A percentile compares a stretch with the other conserved stretches of the same genome.
These are phyloP conservation scores for Phialophora verrucosa DNA, from an alignment of 2,329 filamentous ascomycete genomes.

Conservation along the genomic window DNA sequence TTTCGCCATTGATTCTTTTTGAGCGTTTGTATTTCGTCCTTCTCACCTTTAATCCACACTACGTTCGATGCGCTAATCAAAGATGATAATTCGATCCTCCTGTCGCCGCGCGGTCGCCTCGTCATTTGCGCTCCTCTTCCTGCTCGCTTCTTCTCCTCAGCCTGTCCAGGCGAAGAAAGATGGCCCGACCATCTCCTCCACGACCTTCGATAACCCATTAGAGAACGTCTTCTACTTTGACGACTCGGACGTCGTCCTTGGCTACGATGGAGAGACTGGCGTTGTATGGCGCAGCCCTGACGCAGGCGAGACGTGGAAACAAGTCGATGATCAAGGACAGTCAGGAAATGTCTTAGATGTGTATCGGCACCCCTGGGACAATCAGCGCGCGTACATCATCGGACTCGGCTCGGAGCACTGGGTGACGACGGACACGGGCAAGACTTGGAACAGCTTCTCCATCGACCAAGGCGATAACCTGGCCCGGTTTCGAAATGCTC, in stretches of 20 bases:
- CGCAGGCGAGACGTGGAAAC: conserved; percentile 78
- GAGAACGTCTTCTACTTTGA: conserved; percentile 84
- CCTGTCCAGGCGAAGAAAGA: conserved; percentile 60
- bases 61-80: conserved; percentile 34
- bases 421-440: conserved; percentile 80
- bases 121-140: conserved; percentile 32
- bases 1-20: conserved; percentile 19
- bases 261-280: conserved; percentile 68
- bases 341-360: conserved; percentile 68
- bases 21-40: conserved; percentile 19
- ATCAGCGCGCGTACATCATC: conserved; percentile 78
- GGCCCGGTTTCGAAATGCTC: conserved; percentile 59
- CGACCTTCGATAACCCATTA: conserved; percentile 70
- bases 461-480: conserved; percentile 60
- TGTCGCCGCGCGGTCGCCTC: conserved; percentile 31
- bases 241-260: conserved; percentile 80
- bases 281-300: conserved; percentile 79
- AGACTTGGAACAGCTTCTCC: conserved; percentile 78
- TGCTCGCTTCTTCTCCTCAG: conserved; percentile 28
- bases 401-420: conserved; percentile 74
- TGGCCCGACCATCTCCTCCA: conserved; percentile 69
- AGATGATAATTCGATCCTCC: conserved; percentile 36
- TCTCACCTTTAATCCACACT: conserved; percentile 9
- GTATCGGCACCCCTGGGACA: conserved; percentile 77
- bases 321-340: conserved; percentile 64